Evolutionary conservation across 352 stramenopile species (phyloP).

Genomic region (Phytopythium vexans): DNA sequence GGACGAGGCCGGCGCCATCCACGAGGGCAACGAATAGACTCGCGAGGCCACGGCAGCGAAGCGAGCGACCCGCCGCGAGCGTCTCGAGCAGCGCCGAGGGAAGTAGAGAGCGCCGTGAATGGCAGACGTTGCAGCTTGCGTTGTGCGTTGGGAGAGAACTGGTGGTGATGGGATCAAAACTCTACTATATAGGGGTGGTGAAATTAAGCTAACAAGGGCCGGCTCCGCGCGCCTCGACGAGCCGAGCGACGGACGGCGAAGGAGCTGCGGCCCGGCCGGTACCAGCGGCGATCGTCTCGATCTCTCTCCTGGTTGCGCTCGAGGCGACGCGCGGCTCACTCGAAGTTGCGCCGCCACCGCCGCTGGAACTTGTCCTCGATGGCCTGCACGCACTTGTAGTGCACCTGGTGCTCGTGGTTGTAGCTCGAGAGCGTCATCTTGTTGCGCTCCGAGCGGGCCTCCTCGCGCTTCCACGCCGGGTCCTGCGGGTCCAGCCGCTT

Average conservation of each 20-base stretch:
- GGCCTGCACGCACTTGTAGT: conserved; percentile 81
- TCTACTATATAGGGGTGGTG: too few species aligned
- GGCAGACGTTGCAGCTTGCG: too few species aligned
- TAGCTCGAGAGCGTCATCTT: conserved; percentile 76
- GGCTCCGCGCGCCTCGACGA: too few species aligned
- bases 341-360: conserved; percentile 69
- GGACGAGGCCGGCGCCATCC: conserved; percentile 77
- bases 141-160: too few species aligned
- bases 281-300: background rate
- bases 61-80: background rate
- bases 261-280: too few species aligned
- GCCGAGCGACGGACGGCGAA: too few species aligned
- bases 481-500: conserved; percentile 72
- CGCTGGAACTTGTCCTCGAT: conserved; percentile 62
- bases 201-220: too few species aligned
- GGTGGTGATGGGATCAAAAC: too few species aligned
- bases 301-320: conserved; percentile 1
- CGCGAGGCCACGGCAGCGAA: too few species aligned
- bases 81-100: background rate
- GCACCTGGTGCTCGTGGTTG: conserved; percentile 77
- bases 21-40: conserved; percentile 71
- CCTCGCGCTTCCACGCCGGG: conserved; percentile 61
- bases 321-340: conserved; percentile 16
- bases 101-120: too few species aligned
- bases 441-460: conserved; percentile 40